Conservation (phyloP, 768 basidiomycete genomes). For the Cubamyces lactineus region DNA sequence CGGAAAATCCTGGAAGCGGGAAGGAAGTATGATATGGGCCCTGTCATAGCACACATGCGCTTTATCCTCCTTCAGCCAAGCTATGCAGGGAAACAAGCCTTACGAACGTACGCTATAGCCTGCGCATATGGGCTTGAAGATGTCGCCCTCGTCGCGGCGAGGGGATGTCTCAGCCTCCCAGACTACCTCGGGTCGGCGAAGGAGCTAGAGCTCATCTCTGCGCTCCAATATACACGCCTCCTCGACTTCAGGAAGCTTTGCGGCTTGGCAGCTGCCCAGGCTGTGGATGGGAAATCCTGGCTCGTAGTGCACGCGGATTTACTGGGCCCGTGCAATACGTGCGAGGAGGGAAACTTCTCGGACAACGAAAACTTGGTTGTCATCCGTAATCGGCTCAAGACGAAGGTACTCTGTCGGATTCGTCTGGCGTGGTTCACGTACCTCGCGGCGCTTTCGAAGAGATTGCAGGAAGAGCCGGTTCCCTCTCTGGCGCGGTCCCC, state of each 20-base stretch:
- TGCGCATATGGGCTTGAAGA: slow-evolving; percentile 4
- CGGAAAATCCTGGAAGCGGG: slow-evolving; percentile 23
- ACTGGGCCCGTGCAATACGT: neutral
- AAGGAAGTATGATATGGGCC: slow-evolving; percentile 25
- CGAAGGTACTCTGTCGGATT: neutral
- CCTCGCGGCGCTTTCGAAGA: neutral
- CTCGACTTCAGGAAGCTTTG: slow-evolving; percentile 35
- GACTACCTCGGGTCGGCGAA: neutral
- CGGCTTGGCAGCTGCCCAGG: slow-evolving; percentile 23
- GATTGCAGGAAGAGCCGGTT: neutral
- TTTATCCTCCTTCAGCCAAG: neutral
- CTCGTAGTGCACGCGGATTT: neutral
- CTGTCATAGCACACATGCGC: neutral
- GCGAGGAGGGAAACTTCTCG: neutral
- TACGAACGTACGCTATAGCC: slow-evolving; percentile 14
- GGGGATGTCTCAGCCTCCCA: neutral
- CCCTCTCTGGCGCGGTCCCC: neutral
- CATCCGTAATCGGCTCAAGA: neutral
- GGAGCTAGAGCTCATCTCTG: slow-evolving; percentile 12
- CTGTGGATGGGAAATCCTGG: neutral
- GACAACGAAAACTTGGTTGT: no score
- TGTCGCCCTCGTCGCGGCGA: slow-evolving; percentile 13
- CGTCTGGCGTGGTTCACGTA: neutral
- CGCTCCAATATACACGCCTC: slow-evolving; percentile 13
- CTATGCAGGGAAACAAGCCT: neutral